Evolutionary conservation across 2,329 filamentous ascomycete species (phyloP), one percentile per base, ranked within the genome.

Genomic region (Colletotrichum cordylinicola): DNA sequence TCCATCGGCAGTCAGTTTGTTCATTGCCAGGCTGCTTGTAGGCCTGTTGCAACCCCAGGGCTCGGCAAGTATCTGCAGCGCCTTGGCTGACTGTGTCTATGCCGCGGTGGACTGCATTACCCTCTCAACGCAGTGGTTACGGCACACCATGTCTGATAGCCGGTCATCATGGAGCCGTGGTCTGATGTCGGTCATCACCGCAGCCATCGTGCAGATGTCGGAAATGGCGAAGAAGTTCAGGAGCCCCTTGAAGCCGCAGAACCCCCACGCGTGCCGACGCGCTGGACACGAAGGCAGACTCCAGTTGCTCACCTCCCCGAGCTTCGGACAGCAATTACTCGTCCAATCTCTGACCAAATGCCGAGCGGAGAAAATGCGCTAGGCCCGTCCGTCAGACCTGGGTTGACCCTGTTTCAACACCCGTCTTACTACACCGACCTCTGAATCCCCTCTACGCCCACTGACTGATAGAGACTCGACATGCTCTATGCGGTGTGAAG

Each of bases 161-260:
- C 39, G 16, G 33, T 37, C 24, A 60, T 27, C 52, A 24, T 37
- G 35, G 48, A 52, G 21, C 15, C 60, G 33, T 75, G 37, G 55
- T 13, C 60, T 66, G 39, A 66, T 55, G 29, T 67, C 69, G 68
- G 62, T 43, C 39, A 65, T 72, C 68, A 56, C 69, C 61, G 61
- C 33, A 33, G 56, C 48, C 39, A 60, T n/a, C 33, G 29, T 43
- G 43, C 21, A 27, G 55, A 29, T 16, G 48, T 70, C 66, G 72
- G 72, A 74, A 74, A 70, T 74, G 66, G 60, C 68, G 68, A 72
- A 52, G 31, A 61, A 55, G 43, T 56, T 65, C 55, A 29, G n/a
- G n/a, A 33, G n/a, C 21, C 24, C 39, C 15, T 29, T 39, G 35
- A 18, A 24, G 52, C 69, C 29, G 16, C 37, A 60, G 29, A 61